Base-by-base conservation (phyloP, 148 eudicot genomes). In the Cornus florida region DNA sequence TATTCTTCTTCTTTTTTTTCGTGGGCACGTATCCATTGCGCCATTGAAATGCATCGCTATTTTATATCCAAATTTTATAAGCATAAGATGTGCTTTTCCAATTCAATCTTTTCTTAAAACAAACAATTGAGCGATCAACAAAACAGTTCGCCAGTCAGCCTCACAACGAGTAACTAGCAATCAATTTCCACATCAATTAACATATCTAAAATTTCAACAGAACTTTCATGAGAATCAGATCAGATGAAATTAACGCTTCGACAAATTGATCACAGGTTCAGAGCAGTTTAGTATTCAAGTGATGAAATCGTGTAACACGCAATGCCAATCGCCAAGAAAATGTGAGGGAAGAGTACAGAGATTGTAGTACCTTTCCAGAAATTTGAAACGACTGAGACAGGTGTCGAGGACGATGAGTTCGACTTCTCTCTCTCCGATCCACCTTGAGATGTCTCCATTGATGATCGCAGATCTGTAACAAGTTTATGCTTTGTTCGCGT, bases 281-380 rank as follows among this genome's bases (percentile, higher is more conserved):
- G 20, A 62, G 7, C 19, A 62, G 59, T 11, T 43, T 3, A 53
- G 59, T 53, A 53, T 11, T 53, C 19, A 12, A 53, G 17, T 53
- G 59, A 53, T 17, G 19, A 53, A 53, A 11, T 53, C 5, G 19
- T 0, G 59, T 16, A 53, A 1, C 2, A 16, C 59, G 59, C 17
- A 53, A 53, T 53, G 59, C 59, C 4, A 53, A 53, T 4, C 5
- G 59, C 59, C 4, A 53, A 53, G n/a, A 39, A 38, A 7, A 32
- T 2, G 43, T 13, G 22, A 62, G 23, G 38, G 5, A n/a, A 67
- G 16, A 19, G 16, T 5, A 59, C 1, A 23, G 43, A 78, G 66
- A 35, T 17, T 20, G 60, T 6, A 23, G 20, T 77, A 95, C 98
- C 98, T 91, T 90, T 95, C 98, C 98, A 95, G 96, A 93, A 95